These are phyloP conservation scores for Rhizopus arrhizus DNA, from an alignment of 371 early-diverging fungal genomes.

Conservation along the genomic window DNA sequence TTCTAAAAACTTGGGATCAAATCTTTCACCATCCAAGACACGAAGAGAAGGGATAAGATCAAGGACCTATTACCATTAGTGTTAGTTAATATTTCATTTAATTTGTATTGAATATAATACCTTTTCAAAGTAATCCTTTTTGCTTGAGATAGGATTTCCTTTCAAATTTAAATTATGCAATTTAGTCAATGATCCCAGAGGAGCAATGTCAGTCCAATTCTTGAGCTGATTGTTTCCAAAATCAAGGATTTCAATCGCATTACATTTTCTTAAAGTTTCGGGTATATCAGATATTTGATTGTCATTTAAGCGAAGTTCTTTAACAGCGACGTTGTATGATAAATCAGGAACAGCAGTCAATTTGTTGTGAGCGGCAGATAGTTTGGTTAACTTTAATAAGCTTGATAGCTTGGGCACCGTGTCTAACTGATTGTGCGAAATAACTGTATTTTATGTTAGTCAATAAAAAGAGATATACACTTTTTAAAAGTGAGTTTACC, in stretches of 20 bases:
- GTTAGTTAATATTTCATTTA: not conserved
- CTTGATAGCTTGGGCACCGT: conserved; percentile 58
- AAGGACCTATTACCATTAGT: conserved; percentile 43
- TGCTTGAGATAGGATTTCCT: conserved; percentile 76
- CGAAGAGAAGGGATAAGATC: conserved; percentile 72
- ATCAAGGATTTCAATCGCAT: conserved; percentile 70
- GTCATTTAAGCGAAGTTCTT: conserved; percentile 79
- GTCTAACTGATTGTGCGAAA: conserved; percentile 80
- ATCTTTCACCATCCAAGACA: conserved; percentile 80
- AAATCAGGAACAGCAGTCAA: conserved; percentile 72
- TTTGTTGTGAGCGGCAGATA: conserved; percentile 77
- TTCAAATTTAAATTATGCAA: conserved; percentile 77
- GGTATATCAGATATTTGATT: conserved; percentile 73
- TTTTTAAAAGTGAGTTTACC: conserved; percentile 35
- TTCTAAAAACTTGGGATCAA: conserved; percentile 77
- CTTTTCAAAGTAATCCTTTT: conserved; percentile 67
- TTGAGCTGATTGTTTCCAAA: conserved; percentile 71
- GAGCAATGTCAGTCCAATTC: conserved; percentile 69
- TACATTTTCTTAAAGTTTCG: conserved; percentile 57
- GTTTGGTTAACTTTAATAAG: conserved; percentile 67
- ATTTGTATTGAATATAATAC: conserved; percentile 26
- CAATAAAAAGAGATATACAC: not conserved
- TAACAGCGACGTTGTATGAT: conserved; percentile 54
- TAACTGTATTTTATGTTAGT: conserved; percentile 42
- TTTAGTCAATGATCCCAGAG: conserved; percentile 59